phyloP scores from a whole-genome alignment of 1,284 basidiomycete species.

The Ustilago tritici region DNA sequence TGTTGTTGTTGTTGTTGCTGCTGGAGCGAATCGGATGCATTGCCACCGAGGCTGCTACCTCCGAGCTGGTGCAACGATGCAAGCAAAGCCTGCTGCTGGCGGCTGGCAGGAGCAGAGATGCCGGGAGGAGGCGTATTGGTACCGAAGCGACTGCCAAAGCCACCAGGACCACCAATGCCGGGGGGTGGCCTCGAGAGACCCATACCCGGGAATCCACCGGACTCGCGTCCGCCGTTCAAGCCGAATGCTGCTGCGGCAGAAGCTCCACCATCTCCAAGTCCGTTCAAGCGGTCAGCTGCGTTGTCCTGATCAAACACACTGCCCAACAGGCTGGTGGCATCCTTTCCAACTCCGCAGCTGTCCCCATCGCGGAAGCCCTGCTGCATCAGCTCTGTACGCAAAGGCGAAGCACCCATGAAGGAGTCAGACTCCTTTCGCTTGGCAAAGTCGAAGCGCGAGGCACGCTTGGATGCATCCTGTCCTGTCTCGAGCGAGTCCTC shows the following conservation, averaged over 20 bases:
- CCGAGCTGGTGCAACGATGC: slow-evolving; percentile 50
- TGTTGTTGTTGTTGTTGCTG: slow-evolving; percentile 35
- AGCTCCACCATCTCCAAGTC: slow-evolving; percentile 37
- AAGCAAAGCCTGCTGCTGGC: slow-evolving; percentile 55
- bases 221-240: slow-evolving; percentile 34
- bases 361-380: slow-evolving; percentile 28
- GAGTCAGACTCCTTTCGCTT: slow-evolving; percentile 59
- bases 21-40: slow-evolving; percentile 24
- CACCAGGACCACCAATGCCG: slow-evolving; percentile 46
- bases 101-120: slow-evolving; percentile 42
- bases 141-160: slow-evolving; percentile 38
- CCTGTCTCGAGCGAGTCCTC: slow-evolving; percentile 35
- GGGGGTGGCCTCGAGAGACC: slow-evolving; percentile 40
- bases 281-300: slow-evolving; percentile 17
- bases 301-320: slow-evolving; percentile 57
- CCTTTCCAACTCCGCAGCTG: slow-evolving; percentile 34
- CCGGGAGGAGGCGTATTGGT: slow-evolving; percentile 50
- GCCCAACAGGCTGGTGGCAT: slow-evolving; percentile 54
- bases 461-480: slow-evolving; percentile 43
- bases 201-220: slow-evolving; percentile 37
- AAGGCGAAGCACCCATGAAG: slow-evolving; percentile 42
- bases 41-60: slow-evolving; percentile 18
- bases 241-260: slow-evolving; percentile 32
- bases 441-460: slow-evolving; percentile 63
- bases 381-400: slow-evolving; percentile 45